phyloP scores from a whole-genome alignment of 768 basidiomycete genomes.

The Rhizopogon vinicolor region DNA sequence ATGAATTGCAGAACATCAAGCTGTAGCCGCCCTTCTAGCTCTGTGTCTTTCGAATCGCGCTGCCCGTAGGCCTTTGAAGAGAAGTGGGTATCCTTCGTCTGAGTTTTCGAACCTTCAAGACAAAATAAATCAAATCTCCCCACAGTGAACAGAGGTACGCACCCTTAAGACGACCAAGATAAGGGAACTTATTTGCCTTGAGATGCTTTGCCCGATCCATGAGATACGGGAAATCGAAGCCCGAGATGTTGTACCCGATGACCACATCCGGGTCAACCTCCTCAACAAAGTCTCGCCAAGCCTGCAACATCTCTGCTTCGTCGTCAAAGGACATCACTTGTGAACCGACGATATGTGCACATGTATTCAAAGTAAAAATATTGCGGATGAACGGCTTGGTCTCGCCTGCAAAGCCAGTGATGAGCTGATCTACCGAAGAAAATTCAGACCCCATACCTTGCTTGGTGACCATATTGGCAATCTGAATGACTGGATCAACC shows the following conservation, averaged over 20 bases:
- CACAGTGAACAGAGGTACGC: constrained; percentile 6
- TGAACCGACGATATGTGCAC: constrained; percentile 95
- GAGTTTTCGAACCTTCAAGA: constrained; percentile 61
- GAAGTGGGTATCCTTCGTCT: constrained; percentile 92
- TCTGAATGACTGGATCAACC: constrained; percentile 94
- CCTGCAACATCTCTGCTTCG: constrained; percentile 67
- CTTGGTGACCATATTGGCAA: constrained; percentile 97
- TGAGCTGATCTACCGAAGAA: background rate
- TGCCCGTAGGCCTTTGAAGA: constrained; percentile 97
- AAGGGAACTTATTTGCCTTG: constrained; percentile 64
- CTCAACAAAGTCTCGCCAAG: constrained; percentile 89
- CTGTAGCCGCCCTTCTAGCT: constrained; percentile 88
- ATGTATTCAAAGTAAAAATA: constrained; percentile 92
- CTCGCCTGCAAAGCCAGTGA: constrained; percentile 54
- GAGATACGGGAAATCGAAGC: constrained; percentile 96
- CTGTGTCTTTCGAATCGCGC: constrained; percentile 92
- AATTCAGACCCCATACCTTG: constrained; percentile 59
- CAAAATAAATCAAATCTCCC: constrained; percentile 2
- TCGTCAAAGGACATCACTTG: constrained; percentile 83
- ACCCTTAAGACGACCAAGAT: constrained; percentile 76
- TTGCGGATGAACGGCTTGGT: constrained; percentile 92
- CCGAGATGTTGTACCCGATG: constrained; percentile 92
- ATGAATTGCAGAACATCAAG: constrained; percentile 96
- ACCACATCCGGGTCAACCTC: constrained; percentile 92
- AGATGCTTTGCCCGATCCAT: constrained; percentile 87